A percentile compares a stretch with the other conserved stretches of the same genome.
Conservation (phyloP, 352 stramenopile species). For the Phytopythium aichiense region DNA sequence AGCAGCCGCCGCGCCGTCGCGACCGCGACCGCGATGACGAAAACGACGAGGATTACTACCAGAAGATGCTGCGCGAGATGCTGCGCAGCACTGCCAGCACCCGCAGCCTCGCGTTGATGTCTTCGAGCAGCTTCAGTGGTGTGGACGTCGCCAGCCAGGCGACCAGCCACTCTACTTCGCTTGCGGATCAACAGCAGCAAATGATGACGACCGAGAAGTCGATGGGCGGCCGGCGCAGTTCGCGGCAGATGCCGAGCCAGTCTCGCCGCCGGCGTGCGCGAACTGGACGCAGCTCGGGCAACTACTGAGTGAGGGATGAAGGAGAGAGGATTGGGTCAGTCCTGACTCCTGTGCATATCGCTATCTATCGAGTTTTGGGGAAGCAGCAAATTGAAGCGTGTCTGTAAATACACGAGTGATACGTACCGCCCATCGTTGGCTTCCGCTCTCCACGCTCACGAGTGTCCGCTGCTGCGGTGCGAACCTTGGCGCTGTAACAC, state of each 20-base stretch:
- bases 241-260: not conserved
- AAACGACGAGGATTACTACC: constrained; percentile 70
- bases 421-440: too few relatives aligned
- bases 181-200: not conserved
- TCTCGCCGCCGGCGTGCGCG: not conserved
- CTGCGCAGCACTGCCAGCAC: constrained; percentile 53
- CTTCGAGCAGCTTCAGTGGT: constrained; percentile 35
- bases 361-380: constrained; percentile 4
- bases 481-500: not conserved
- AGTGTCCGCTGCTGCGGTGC: not conserved
- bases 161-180: constrained; percentile 2
- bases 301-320: not conserved
- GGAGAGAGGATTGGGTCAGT: not conserved
- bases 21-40: constrained; percentile 6
- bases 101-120: constrained; percentile 33
- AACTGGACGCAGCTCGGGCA: not conserved
- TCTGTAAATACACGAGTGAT: constrained; percentile 2
- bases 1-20: constrained; percentile 24
- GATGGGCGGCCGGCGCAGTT: not conserved
- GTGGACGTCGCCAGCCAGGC: constrained; percentile 11
- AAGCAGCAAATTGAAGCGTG: not conserved
- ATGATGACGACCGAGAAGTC: not conserved
- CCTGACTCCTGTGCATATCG: not conserved
- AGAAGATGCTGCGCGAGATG: constrained; percentile 53
- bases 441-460: not conserved